Conservation (phyloP, 148 eudicot species). For the Camellia lanceoleosa region DNA sequence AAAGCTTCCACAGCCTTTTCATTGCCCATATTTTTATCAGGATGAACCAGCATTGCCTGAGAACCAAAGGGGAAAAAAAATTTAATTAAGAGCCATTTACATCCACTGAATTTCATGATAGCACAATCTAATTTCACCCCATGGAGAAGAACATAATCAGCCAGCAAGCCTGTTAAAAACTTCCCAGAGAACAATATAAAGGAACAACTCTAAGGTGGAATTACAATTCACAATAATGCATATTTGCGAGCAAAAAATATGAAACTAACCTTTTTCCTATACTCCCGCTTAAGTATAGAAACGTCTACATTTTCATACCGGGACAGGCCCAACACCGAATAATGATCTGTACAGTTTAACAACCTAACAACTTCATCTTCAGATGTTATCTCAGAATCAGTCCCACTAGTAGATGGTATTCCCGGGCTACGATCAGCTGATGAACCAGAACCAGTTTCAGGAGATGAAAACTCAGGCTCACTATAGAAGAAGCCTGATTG, state of each 20-base stretch:
- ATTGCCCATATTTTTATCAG: conserved; percentile 99
- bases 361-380: conserved; percentile 94
- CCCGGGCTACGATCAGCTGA: conserved; percentile 65
- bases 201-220: not conserved
- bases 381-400: conserved; percentile 75
- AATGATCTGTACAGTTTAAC: conserved; percentile 88
- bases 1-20: conserved; percentile 99
- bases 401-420: conserved; percentile 79
- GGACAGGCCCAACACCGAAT: conserved; percentile 82
- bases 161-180: not conserved
- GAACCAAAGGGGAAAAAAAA: conserved; percentile 12
- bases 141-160: not conserved
- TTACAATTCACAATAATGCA: not conserved
- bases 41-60: conserved; percentile 99
- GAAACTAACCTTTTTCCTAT: conserved; percentile 73
- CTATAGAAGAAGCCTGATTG: conserved; percentile 41
- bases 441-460: conserved; percentile 46
- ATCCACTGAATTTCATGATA: not conserved
- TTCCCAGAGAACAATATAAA: not conserved
- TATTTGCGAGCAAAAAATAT: not conserved
- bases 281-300: conserved; percentile 77
- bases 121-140: not conserved
- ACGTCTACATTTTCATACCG: conserved; percentile 65
- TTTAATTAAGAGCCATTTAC: not conserved
- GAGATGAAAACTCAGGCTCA: conserved; percentile 36